Base-by-base conservation (phyloP, 176 grass and related monocot species). In the Ensete ventricosum region DNA sequence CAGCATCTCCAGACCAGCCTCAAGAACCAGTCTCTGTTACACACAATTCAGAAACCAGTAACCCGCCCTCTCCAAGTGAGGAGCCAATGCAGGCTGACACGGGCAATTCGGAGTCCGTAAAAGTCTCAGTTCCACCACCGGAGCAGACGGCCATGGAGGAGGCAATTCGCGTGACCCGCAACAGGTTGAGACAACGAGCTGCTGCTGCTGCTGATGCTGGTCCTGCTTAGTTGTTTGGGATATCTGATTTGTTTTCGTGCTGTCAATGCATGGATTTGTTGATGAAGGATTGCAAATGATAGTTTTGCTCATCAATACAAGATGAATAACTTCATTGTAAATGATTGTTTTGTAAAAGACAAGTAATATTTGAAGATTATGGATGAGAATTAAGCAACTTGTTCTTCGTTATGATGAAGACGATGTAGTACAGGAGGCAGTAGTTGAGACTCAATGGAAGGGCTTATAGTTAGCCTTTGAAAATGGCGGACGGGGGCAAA, bases 401-500 rank as follows among this genome's bases (percentile, higher is more conserved):
- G 34, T 70, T 9, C 2, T 70, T 69, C n/a, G 20, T 50, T 70
- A n/a, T 20, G 67, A 69, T 50, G 29, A 50, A 10, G 49, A 70
- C 67, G 50, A 51, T 3, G 16, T 21, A 0, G 17, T 70, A 6
- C 67, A 20, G 17, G 50, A 70, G 67, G 2, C 11, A 20, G 3
- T 43, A 51, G 9, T 50, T 51, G 43, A 1, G 24, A 25, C 1
- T 25, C 24, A 25, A 25, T 1, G 24, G 24, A 49, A 20, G 17
- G 43, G 9, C 51, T 70, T 50, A 52, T 1, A 48, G 23, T 66
- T 50, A 74, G 62, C 78, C 72, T 34, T 63, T 51, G 43, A 93
- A 76, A 9, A 98, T 76, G 71, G 79, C 76, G 4, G 86, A 70
- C 9, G 94, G 90, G 22, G 85, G 53, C 20, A 93, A 78, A 50